phyloP scores from a whole-genome alignment of 371 early-diverging fungal genomes.

The Mortierella sp. region DNA sequence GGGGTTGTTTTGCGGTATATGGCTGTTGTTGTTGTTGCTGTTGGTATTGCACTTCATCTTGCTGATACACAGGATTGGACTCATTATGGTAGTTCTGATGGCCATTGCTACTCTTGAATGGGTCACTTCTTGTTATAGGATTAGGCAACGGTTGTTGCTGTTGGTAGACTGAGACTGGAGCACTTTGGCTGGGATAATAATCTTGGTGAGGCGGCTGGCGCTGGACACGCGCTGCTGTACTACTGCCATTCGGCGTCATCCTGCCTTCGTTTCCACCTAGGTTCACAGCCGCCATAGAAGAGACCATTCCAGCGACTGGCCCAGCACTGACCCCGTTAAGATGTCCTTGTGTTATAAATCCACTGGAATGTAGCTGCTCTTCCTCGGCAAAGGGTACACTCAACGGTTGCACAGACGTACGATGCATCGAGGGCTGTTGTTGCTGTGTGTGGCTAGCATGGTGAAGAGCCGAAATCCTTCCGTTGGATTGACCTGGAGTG shows the following conservation, averaged over 20 bases:
- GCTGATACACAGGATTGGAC: too few species aligned
- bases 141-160: too few species aligned
- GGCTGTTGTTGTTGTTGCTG: constrained; percentile 21
- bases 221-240: too few species aligned
- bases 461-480: constrained; percentile 18
- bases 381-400: constrained; percentile 17
- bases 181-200: neutral
- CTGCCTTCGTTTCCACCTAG: constrained; percentile 1
- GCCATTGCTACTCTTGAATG: neutral
- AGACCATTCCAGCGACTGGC: constrained; percentile 9
- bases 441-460: constrained; percentile 11
- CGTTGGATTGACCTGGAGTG: constrained; percentile 24
- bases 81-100: too few species aligned
- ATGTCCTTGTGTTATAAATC: constrained; percentile 2
- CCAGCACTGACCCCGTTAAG: neutral
- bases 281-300: constrained; percentile 31
- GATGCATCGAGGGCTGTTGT: constrained; percentile 8
- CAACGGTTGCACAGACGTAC: constrained; percentile 13
- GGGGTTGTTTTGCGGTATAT: constrained; percentile 15
- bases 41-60: too few species aligned
- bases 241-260: too few species aligned
- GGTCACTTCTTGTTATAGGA: too few species aligned
- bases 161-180: constrained; percentile 1
- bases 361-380: too few species aligned
- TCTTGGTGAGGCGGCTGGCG: neutral